Evolutionary conservation across 2,329 filamentous ascomycete species (phyloP), one percentile per base, ranked within the genome.

Genomic region (Didymella pomorum): DNA sequence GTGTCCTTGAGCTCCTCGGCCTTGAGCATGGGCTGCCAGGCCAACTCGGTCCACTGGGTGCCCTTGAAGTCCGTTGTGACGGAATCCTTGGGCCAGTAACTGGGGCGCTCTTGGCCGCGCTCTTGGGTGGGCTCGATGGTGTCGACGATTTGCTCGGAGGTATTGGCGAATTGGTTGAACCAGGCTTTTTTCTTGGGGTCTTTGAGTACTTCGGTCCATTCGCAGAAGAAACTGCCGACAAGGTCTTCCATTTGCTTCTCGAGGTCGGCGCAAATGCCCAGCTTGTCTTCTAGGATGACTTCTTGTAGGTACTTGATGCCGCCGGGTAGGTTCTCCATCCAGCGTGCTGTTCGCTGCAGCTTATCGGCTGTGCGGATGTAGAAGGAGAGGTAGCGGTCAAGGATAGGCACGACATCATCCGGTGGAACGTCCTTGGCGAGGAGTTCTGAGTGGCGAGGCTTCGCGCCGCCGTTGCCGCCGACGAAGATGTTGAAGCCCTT

Each of bases 401-500:
- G 82, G 57, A 97, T 90, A 1, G 91, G 87, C 9, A 96, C 83
- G 9, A 96, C 88, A 69, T 96, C 90, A 50, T 91, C 87, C 0
- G 91, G 90, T 0, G 91, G 87, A 0, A 96, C 92, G 68, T 97
- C 92, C 73, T 93, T 93, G 59, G 91, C 92, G 1, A 97, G 84
- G 2, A 97, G 83, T 68, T 96, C 91, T 0, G 89, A 87, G 73
- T 97, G 93, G 35, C 86, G 83, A 4, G 93, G 93, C 66, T 91
- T 94, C 16, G 92, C 92, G 58, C 93, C 93, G 51, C 93, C 93
- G 72, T 97, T 97, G 46, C 93, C 93, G 31, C 85, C 93, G 1
- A 97, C 91, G 68, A 93, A 96, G 75, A 97, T 88, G 78, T 97
- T 97, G 85, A 91, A 97, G 28, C 93, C 93, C 70, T 95, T 96